These are phyloP conservation scores for Sanghuangporus baumii DNA, from an alignment of 1,284 basidiomycete species.

Conservation along the genomic window DNA sequence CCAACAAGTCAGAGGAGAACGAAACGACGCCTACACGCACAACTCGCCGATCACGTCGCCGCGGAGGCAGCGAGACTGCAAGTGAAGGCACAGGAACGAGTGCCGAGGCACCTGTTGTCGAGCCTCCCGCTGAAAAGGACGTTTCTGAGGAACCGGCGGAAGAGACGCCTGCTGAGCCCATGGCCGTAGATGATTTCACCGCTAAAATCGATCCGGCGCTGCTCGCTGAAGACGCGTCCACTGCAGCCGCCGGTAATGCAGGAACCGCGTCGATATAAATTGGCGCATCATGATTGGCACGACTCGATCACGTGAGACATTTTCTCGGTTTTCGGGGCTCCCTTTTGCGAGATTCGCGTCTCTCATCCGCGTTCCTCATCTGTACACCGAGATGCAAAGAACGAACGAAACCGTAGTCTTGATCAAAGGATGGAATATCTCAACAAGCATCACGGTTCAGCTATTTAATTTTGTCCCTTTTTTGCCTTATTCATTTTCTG, in stretches of 20 bases:
- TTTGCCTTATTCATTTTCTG: neutral
- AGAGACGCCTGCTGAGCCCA: neutral
- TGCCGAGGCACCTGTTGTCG: neutral
- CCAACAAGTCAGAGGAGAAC: neutral
- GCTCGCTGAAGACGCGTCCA: neutral
- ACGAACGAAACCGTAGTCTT: neutral
- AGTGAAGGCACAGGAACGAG: constrained; percentile 11
- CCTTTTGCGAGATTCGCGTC: neutral
- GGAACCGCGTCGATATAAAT: constrained; percentile 1
- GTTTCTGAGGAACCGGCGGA: neutral
- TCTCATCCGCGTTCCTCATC: neutral
- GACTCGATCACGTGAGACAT: constrained; percentile 1
- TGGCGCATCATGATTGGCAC: neutral
- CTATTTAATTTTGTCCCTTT: neutral
- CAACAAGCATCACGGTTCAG: neutral
- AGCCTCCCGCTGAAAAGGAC: neutral
- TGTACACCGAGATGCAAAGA: neutral
- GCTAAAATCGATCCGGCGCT: constrained; percentile 11
- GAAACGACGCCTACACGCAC: constrained; percentile 9
- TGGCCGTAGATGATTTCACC: neutral
- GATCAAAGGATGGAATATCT: neutral
- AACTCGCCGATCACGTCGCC: constrained; percentile 8
- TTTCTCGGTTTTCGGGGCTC: neutral
- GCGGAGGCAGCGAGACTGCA: constrained; percentile 9
- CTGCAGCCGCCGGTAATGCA: neutral